Base-by-base conservation (phyloP, 768 basidiomycete species). In the Coprinellus micaceus region DNA sequence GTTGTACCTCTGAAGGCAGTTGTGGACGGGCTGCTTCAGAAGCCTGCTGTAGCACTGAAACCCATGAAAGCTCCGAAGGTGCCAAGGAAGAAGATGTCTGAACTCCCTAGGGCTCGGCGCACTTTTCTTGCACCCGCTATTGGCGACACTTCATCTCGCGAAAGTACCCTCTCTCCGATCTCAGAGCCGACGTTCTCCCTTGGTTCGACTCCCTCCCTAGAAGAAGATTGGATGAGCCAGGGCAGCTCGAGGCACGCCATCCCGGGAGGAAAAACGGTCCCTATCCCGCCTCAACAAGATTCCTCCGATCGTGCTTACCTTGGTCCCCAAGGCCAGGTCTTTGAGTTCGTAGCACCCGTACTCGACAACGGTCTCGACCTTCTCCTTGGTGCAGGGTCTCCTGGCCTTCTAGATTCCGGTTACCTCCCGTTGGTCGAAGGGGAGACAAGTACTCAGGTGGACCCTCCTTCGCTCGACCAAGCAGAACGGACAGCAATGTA, bases 401-500 rank as follows among this genome's bases (percentile, higher is more conserved):
- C 17, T 36, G 29, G 33, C 3, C 28, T 51, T 21, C 33, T 60
- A 47, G 64, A 63, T 21, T 39, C 58, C 2, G 66, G 62, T 36
- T 43, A 30, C 48, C 53, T 52, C 29, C 28, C 56, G 15, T 57
- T 52, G 45, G 60, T 53, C 29, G 51, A 28, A 22, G 22, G 53
- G 52, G 26, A 17, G 59, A 25, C 66, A 63, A 22, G 51, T 62
- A 24, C 53, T 65, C n/a, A n/a, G 7, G 51, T 61, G 52, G 54
- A 49, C 66, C 61, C 33, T 61, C 66, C 61, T 30, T 61, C 72
- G 21, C 69, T 83, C 45, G 72, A 75, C 13, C 58, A 68, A 53
- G 61, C 64, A n/a, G 81, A 84, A 63, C 80, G 83, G 30, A 66
- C 69, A 52, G 77, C 73, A 24, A 70, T 81, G 55, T 86, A 86